A percentile compares a stretch with the other conserved stretches of the same genome.
Evolutionary conservation across 1,284 basidiomycete species (phyloP).

Genomic region (Boletus semigastroideus): DNA sequence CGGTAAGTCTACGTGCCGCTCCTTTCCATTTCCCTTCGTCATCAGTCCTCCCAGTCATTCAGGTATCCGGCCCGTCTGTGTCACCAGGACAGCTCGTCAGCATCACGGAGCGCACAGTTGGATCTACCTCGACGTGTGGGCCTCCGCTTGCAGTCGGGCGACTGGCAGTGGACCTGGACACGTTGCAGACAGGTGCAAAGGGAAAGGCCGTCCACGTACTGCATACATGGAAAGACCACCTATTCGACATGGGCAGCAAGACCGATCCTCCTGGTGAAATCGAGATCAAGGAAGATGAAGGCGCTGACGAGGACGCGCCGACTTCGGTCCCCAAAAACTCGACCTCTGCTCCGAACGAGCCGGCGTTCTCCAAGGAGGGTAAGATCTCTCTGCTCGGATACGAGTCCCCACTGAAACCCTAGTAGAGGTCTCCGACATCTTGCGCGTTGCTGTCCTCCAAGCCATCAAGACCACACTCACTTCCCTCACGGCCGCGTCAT

Average conservation of each 20-base stretch:
- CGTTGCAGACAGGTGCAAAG: slow-evolving; percentile 48
- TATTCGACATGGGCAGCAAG: slow-evolving; percentile 70
- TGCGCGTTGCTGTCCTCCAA: slow-evolving; percentile 73
- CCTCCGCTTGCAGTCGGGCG: slow-evolving; percentile 69
- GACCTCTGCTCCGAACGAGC: slow-evolving; percentile 10
- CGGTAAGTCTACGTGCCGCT: slow-evolving; percentile 43
- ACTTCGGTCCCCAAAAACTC: slow-evolving; percentile 5
- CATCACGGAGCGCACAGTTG: slow-evolving; percentile 50
- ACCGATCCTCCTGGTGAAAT: slow-evolving; percentile 50
- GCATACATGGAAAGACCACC: slow-evolving; percentile 69
- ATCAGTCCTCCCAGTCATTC: slow-evolving; percentile 48
- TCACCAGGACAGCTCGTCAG: slow-evolving; percentile 54
- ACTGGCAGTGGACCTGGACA: slow-evolving; percentile 57
- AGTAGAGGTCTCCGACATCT: slow-evolving; percentile 62
- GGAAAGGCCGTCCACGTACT: slow-evolving; percentile 73
- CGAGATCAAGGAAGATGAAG: slow-evolving; percentile 22
- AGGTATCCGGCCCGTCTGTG: slow-evolving; percentile 42
- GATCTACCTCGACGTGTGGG: slow-evolving; percentile 33
- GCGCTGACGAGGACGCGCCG: slow-evolving; percentile 9
- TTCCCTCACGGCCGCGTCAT: slow-evolving; percentile 49
- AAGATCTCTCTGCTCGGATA: slow-evolving; percentile 10
- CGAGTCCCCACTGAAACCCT: slow-evolving; percentile 4
- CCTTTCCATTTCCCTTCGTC: neutral
- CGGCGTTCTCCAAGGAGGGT: slow-evolving; percentile 27
- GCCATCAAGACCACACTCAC: slow-evolving; percentile 52